phyloP scores from a whole-genome alignment of 2,329 filamentous ascomycete genomes.

The Venturia asperata region DNA sequence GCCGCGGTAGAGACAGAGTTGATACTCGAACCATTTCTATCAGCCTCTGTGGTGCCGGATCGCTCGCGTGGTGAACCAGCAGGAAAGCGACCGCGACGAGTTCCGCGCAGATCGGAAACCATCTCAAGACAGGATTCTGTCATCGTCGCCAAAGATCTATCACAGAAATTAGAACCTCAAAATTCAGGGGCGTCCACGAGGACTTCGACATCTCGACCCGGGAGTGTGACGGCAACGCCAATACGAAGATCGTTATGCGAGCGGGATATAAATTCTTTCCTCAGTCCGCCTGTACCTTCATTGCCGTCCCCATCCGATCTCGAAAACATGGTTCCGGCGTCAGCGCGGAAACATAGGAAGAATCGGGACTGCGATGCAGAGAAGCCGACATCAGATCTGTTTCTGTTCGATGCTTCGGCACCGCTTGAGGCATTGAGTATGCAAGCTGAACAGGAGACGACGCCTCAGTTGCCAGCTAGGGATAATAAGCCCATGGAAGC shows the following conservation, averaged over 20 bases:
- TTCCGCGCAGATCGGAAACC: not conserved
- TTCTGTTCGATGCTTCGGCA: slow-evolving; percentile 3
- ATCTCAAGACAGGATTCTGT: slow-evolving; percentile 15
- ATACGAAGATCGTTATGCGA: slow-evolving; percentile 1
- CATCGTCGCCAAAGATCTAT: not conserved
- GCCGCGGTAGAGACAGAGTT: not conserved
- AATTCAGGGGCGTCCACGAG: not conserved
- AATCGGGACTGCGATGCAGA: not conserved
- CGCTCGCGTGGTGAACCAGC: slow-evolving; percentile 9
- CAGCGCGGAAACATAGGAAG: slow-evolving; percentile 1
- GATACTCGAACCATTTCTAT: not conserved
- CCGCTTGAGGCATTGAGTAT: slow-evolving; percentile 14
- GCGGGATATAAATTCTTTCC: not conserved
- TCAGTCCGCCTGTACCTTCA: slow-evolving; percentile 4
- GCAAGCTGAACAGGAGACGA: slow-evolving; percentile 15
- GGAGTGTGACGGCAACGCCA: not conserved
- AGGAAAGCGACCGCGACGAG: not conserved
- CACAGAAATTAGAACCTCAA: slow-evolving; percentile 2
- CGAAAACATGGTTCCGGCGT: not conserved
- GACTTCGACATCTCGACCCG: slow-evolving; percentile 4
- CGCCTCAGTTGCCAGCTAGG: not conserved
- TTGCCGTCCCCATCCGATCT: slow-evolving; percentile 5
- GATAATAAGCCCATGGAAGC: not conserved
- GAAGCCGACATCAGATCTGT: slow-evolving; percentile 8
- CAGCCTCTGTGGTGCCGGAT: slow-evolving; percentile 1